These are phyloP conservation scores for Thelonectria discophora DNA, from an alignment of 2,329 filamentous ascomycete genomes.

Conservation along the genomic window DNA sequence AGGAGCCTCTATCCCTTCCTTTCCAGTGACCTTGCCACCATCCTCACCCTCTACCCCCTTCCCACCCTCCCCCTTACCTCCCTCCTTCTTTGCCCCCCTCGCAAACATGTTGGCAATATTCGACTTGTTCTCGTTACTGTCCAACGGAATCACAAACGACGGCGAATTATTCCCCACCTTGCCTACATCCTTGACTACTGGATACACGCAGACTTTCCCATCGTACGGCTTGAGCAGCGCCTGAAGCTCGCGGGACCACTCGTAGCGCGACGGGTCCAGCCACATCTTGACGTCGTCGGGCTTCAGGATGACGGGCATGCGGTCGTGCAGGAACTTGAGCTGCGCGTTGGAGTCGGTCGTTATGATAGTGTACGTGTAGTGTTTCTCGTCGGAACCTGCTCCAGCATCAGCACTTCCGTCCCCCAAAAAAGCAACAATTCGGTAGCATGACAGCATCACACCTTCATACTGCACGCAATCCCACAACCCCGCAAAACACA, in stretches of 20 bases:
- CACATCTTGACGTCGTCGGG: slow-evolving; percentile 75
- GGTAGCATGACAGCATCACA: slow-evolving; percentile 44
- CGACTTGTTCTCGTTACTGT: slow-evolving; percentile 86
- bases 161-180: slow-evolving; percentile 94
- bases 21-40: neutral
- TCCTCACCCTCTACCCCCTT: neutral
- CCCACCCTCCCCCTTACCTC: neutral
- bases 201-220: slow-evolving; percentile 84
- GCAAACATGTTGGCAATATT: slow-evolving; percentile 96
- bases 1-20: neutral
- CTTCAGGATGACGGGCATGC: slow-evolving; percentile 94
- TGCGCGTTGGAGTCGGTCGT: slow-evolving; percentile 88
- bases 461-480: slow-evolving; percentile 86
- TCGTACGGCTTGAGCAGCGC: slow-evolving; percentile 79
- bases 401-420: neutral
- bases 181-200: slow-evolving; percentile 87
- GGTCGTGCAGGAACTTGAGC: slow-evolving; percentile 86
- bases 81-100: neutral
- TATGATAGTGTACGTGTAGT: slow-evolving; percentile 93
- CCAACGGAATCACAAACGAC: slow-evolving; percentile 81
- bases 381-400: slow-evolving; percentile 62
- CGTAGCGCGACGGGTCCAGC: slow-evolving; percentile 76
- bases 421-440: neutral
- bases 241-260: slow-evolving; percentile 84
- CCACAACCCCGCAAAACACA: slow-evolving; percentile 93